These are phyloP conservation scores for Spongispora temasekensis DNA, from an alignment of 1,284 basidiomycete genomes.

Conservation along the genomic window DNA sequence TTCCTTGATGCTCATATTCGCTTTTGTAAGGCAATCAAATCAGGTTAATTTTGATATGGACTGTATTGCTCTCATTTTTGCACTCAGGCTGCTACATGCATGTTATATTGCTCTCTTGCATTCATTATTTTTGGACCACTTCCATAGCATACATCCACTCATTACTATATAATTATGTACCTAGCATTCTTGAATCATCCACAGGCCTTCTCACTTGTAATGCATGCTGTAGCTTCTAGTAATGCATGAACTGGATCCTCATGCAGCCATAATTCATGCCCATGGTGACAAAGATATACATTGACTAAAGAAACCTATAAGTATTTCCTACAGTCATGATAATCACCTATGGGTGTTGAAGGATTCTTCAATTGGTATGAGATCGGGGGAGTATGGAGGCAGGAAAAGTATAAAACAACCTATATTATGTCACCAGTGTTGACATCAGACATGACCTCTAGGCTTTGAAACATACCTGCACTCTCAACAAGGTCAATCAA, in stretches of 20 bases:
- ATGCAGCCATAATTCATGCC: not conserved
- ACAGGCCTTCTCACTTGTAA: not conserved
- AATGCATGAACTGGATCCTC: not conserved
- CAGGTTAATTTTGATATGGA: not conserved
- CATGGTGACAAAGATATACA: conserved; percentile 20
- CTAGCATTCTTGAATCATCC: not conserved
- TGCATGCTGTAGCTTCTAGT: not conserved
- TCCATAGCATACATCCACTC: not conserved
- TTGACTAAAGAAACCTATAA: conserved; percentile 9
- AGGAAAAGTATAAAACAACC: not conserved
- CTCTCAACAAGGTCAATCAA: not conserved
- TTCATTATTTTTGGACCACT: not conserved
- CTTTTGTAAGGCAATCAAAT: not conserved
- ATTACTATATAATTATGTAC: not conserved
- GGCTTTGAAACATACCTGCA: not conserved
- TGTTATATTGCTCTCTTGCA: not conserved
- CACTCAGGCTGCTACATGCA: too few relatives aligned
- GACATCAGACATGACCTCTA: too few relatives aligned
- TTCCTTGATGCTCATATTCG: not conserved
- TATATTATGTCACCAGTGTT: not conserved
- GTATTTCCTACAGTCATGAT: not conserved
- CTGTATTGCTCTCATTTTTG: too few relatives aligned
- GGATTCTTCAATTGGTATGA: not conserved
- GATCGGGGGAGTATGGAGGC: not conserved
- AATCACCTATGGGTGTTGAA: not conserved